Conservation (phyloP, 1,284 basidiomycete genomes). For the Coniferiporia sulphurascens region DNA sequence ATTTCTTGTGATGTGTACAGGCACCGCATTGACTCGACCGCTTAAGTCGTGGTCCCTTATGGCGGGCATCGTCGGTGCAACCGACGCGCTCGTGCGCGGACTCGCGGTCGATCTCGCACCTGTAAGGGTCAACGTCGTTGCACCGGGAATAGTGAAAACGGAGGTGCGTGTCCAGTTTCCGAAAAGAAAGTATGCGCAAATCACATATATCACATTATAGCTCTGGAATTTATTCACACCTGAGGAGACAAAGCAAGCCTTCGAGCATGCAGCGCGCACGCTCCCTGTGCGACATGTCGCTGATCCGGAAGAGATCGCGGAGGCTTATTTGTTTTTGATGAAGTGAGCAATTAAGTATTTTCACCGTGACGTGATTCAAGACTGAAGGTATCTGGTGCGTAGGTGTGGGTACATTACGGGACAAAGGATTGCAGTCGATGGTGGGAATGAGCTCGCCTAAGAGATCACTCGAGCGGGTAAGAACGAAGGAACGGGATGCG, state of each 20-base stretch:
- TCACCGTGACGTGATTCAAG: too few species aligned
- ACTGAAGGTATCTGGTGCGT: neutral
- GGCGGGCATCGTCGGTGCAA: constrained; percentile 21
- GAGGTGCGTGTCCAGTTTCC: constrained; percentile 2
- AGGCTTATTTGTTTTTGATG: constrained; percentile 24
- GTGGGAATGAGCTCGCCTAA: constrained; percentile 16
- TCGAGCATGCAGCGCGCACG: constrained; percentile 11
- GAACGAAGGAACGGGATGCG: too few species aligned
- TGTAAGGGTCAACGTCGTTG: constrained; percentile 21
- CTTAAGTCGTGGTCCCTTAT: constrained; percentile 19
- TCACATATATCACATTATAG: constrained; percentile 2
- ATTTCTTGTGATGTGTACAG: constrained; percentile 2
- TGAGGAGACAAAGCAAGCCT: constrained; percentile 16
- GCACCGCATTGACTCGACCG: constrained; percentile 18
- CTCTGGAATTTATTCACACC: constrained; percentile 19
- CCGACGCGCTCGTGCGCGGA: constrained; percentile 21
- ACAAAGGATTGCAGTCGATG: constrained; percentile 22
- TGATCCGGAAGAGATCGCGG: constrained; percentile 22
- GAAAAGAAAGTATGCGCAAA: neutral
- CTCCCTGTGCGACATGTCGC: constrained; percentile 21
- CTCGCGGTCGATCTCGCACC: constrained; percentile 24
- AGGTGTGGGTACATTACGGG: constrained; percentile 23
- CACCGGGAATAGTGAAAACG: constrained; percentile 21
- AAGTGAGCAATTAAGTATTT: constrained; percentile 16
- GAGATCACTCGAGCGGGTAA: neutral